Percentiles rank a stretch among this genome's conserved stretches.
phyloP scores from a whole-genome alignment of 208 protist species.

The Wallacemonas sp. region DNA sequence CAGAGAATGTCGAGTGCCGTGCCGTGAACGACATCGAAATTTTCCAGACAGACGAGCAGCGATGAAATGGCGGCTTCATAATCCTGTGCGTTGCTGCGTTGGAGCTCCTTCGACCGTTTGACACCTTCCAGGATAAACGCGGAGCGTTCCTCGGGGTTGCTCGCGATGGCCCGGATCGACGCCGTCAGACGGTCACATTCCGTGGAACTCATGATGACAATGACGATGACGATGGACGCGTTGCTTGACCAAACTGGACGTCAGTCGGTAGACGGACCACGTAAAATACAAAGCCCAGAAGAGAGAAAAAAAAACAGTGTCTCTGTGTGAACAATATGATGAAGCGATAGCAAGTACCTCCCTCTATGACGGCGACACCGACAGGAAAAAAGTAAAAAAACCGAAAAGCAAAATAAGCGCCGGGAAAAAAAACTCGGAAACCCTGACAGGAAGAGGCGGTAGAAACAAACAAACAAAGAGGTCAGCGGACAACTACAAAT shows the following conservation, averaged over 20 bases:
- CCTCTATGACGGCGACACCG: background rate
- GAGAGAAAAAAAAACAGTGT: too few relatives aligned
- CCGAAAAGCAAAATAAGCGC: background rate
- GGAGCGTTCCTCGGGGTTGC: slow-evolving; percentile 33
- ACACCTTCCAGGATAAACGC: slow-evolving; percentile 61
- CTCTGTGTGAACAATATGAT: too few relatives aligned
- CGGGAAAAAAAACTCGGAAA: slow-evolving; percentile 11
- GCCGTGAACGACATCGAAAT: slow-evolving; percentile 68
- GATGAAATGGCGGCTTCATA: slow-evolving; percentile 70
- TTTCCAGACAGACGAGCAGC: slow-evolving; percentile 73
- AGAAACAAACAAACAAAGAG: slow-evolving; percentile 15
- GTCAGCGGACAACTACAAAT: slow-evolving; percentile 5
- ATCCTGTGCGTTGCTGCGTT: slow-evolving; percentile 68
- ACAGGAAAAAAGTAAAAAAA: background rate
- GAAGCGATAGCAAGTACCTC: too few relatives aligned
- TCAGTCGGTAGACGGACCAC: too few relatives aligned
- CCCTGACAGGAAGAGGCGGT: too few relatives aligned
- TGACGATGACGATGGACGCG: too few relatives aligned
- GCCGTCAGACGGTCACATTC: slow-evolving; percentile 41
- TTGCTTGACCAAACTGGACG: too few relatives aligned
- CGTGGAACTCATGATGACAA: background rate
- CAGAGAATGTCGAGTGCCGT: slow-evolving; percentile 56
- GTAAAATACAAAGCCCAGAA: too few relatives aligned
- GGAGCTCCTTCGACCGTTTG: slow-evolving; percentile 68
- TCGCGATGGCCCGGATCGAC: slow-evolving; percentile 43